Conservation (phyloP, 1,139 yeast species). For the Tardiomyces digboiensis region DNA sequence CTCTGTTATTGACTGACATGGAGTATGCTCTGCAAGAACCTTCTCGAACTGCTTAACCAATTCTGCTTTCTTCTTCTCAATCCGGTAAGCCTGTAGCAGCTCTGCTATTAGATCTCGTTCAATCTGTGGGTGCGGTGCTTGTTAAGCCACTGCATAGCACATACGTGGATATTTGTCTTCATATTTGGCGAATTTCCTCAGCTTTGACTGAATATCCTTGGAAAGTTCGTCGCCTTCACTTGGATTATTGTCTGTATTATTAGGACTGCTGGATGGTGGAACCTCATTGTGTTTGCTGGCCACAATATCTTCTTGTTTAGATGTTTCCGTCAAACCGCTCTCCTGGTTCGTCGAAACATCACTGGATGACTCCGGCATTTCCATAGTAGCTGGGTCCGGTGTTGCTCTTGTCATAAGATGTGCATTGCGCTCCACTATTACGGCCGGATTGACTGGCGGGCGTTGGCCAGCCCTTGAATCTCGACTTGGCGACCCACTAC, state of each 20-base stretch:
- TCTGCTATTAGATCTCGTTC: conserved; percentile 7
- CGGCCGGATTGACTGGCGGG: conserved; percentile 6
- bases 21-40: conserved; percentile 70
- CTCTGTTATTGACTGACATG: conserved; percentile 66
- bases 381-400: conserved; percentile 18
- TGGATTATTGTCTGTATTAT: not conserved
- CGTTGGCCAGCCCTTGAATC: not conserved
- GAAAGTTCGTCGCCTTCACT: not conserved
- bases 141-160: too few relatives aligned
- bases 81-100: conserved; percentile 72
- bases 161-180: conserved; percentile 72
- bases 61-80: conserved; percentile 61
- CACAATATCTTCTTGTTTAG: too few relatives aligned
- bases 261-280: not conserved
- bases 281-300: too few relatives aligned
- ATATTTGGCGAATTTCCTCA: conserved; percentile 74
- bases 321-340: too few relatives aligned
- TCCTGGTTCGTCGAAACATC: not conserved
- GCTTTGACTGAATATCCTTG: conserved; percentile 45
- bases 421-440: conserved; percentile 19
- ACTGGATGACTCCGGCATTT: not conserved
- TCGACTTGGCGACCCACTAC: conserved; percentile 5
- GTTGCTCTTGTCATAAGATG: conserved; percentile 18
- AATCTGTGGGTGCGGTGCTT: too few relatives aligned
- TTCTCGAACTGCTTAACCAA: conserved; percentile 59